Base-by-base conservation (phyloP, 2,329 filamentous ascomycete genomes). In the Penicillium frequentans region DNA sequence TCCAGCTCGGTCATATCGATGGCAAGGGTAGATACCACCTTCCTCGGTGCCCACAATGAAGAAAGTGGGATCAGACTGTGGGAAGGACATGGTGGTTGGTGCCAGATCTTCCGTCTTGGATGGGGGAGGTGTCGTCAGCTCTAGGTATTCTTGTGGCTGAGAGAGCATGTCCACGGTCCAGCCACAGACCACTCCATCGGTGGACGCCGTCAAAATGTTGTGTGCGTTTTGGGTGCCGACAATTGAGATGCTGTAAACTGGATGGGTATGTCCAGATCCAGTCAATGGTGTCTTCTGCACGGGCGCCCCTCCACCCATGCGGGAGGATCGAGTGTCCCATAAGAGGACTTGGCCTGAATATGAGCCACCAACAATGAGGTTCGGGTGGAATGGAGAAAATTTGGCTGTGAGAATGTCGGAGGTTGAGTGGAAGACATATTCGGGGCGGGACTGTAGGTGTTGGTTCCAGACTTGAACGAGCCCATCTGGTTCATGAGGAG, bases 111-210 rank as follows among this genome's bases (percentile, higher is more conserved):
- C 96, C 5, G 92, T 93, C 74, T 92, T 93, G 65, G 90, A 88
- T 5, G 93, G 91, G 16, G 88, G 87, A 3, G 93, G 93, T 2
- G 92, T 90, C 58, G 88, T 89, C 13, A 99, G 83, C 68, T 96
- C 91, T 43, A 99, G 85, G 54, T 92, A 88, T 78, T 99, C 95
- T 75, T 98, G 93, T 0, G 95, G 95, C 74, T 97, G 91, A 1
- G 93, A 91, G 59, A 99, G 90, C 86, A 99, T 98, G 74, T 99
- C 96, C 62, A 97, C 91, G 54, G 90, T 93, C 95, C 95, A 99
- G 48, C 93, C 91, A 74, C 95, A 99, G 43, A 98, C 91, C 10
- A 96, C 91, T 54, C 95, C 95, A 70, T 99, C 95, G 0, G 95
- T 99, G 1, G 92, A 97, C 73, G 91, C 93, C 33, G 93, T 97